Conservation (phyloP, 176 grass and related monocot genomes). For the Oryza nivara region DNA sequence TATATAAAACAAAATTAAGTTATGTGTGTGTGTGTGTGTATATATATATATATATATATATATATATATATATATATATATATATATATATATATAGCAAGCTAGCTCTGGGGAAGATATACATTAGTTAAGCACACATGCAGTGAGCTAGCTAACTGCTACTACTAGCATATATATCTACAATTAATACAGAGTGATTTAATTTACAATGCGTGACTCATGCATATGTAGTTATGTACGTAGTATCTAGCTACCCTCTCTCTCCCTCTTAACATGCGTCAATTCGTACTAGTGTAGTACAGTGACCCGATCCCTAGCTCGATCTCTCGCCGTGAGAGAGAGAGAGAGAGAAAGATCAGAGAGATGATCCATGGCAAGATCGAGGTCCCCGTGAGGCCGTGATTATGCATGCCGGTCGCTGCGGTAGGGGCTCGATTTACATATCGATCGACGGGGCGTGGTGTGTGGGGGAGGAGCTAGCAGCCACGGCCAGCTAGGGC, state of each 20-base stretch:
- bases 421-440: not conserved
- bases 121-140: not conserved
- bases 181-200: not conserved
- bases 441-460: conserved; percentile 14
- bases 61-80: not conserved
- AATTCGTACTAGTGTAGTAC: conserved; percentile 8
- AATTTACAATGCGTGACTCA: conserved; percentile 14
- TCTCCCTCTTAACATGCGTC: not conserved
- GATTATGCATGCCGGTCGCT: conserved; percentile 26
- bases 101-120: not conserved
- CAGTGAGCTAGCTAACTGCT: not conserved
- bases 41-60: not conserved
- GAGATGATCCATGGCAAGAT: not conserved
- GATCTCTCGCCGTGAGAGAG: not conserved
- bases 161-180: not conserved
- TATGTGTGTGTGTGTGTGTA: too few species aligned
- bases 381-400: conserved; percentile 41
- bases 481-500: conserved; percentile 40
- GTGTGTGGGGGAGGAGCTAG: conserved; percentile 40
- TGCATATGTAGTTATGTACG: not conserved
- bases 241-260: not conserved
- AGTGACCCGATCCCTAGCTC: not conserved
- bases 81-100: not conserved
- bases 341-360: not conserved
- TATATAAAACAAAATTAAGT: too few species aligned